These are phyloP conservation scores for Mucor velutinosus DNA, from an alignment of 371 early-diverging fungal genomes.

Conservation along the genomic window DNA sequence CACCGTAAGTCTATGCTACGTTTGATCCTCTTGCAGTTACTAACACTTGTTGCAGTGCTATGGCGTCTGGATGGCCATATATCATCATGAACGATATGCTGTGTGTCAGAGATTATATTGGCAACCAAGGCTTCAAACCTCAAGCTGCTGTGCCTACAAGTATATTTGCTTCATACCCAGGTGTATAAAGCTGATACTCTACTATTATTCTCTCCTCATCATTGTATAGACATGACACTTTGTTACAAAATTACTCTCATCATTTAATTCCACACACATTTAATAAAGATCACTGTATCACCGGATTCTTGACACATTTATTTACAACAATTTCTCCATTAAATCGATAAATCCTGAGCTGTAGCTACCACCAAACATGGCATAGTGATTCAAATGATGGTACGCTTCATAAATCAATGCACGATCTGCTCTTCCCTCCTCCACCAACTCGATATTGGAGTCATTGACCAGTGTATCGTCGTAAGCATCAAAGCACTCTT, in stretches of 20 bases:
- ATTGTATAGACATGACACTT: background rate
- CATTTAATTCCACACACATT: background rate
- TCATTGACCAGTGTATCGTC: background rate
- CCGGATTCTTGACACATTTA: no score
- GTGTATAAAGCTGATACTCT: background rate
- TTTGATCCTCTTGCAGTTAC: background rate
- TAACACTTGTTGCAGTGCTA: constrained; percentile 29
- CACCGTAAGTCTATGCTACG: constrained; percentile 37
- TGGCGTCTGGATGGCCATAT: constrained; percentile 52
- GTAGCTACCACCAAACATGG: constrained; percentile 41
- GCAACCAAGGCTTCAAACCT: constrained; percentile 40
- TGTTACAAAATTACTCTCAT: background rate
- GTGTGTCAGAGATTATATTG: constrained; percentile 49
- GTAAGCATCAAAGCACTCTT: constrained; percentile 18
- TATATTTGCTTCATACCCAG: constrained; percentile 22
- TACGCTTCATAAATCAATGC: constrained; percentile 31
- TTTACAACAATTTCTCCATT: constrained; percentile 24
- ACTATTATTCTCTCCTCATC: background rate
- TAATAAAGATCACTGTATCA: no score
- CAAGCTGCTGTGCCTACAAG: constrained; percentile 17
- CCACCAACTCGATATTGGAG: background rate
- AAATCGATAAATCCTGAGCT: constrained; percentile 17
- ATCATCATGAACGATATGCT: constrained; percentile 58
- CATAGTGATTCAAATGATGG: constrained; percentile 43
- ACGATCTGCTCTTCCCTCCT: constrained; percentile 18